Percentiles rank a stretch among this genome's conserved stretches.
Evolutionary conservation across 331 rosid species (phyloP).

Genomic region (Acacia concinna): DNA sequence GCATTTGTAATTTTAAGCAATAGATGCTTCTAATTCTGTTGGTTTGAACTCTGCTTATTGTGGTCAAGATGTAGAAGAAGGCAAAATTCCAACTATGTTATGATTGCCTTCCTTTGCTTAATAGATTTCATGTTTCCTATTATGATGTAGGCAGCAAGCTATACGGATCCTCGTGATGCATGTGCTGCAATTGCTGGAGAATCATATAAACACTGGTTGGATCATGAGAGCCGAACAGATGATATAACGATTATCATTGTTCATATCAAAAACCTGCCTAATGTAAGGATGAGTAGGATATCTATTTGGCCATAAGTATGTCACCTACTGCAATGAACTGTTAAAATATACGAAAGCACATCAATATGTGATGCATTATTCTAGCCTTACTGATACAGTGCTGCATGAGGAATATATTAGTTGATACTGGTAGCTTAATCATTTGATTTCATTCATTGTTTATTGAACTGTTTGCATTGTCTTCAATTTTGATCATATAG

Average conservation of each 20-base stretch:
- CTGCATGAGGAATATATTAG: not conserved
- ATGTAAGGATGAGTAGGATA: constrained; percentile 57
- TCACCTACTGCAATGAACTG: not conserved
- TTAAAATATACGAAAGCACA: not conserved
- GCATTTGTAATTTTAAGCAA: constrained; percentile 5
- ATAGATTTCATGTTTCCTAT: constrained; percentile 27
- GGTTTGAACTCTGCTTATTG: constrained; percentile 18
- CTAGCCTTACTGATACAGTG: not conserved
- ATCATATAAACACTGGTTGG: constrained; percentile 89
- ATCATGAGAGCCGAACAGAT: constrained; percentile 85
- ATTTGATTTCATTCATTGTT: constrained; percentile 19
- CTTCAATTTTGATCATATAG: constrained; percentile 47
- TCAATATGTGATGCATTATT: not conserved
- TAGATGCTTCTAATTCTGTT: constrained; percentile 20
- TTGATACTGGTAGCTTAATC: constrained; percentile 14
- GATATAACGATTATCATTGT: constrained; percentile 90
- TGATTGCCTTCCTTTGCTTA: constrained; percentile 20
- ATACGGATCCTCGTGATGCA: constrained; percentile 94
- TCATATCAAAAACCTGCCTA: constrained; percentile 81
- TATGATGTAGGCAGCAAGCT: constrained; percentile 70
- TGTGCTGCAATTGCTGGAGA: constrained; percentile 97
- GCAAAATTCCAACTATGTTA: not conserved
- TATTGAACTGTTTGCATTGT: constrained; percentile 30
- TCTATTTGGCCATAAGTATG: constrained; percentile 7
- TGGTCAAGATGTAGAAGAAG: not conserved